Evolutionary conservation across 2,329 filamentous ascomycete genomes (phyloP).

Genomic region (Tolypocladium paradoxum): DNA sequence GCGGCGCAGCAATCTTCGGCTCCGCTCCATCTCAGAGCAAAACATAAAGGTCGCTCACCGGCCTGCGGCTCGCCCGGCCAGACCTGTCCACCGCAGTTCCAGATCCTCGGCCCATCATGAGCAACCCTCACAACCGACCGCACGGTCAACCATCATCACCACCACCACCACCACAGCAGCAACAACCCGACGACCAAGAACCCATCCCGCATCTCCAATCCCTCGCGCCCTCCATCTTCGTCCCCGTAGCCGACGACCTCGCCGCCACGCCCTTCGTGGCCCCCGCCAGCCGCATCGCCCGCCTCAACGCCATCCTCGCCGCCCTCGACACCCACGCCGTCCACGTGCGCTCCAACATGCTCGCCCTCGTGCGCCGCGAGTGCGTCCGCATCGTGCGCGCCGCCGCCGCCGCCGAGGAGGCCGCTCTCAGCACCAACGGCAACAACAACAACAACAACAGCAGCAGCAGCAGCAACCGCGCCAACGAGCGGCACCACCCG

Average conservation of each 20-base stretch:
- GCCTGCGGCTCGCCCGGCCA: not conserved
- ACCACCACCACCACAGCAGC: not conserved
- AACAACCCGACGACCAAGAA: not conserved
- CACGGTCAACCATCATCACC: not conserved
- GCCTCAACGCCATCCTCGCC: constrained; percentile 11
- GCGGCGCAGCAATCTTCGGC: too few species aligned
- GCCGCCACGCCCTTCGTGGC: constrained; percentile 6
- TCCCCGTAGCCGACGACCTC: constrained; percentile 17
- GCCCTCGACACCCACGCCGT: constrained; percentile 13
- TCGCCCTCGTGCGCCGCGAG: constrained; percentile 18
- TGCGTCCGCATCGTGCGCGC: constrained; percentile 18
- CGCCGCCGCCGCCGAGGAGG: constrained; percentile 9
- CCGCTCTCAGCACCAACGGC: not conserved
- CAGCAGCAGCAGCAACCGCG: not conserved
- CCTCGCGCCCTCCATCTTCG: constrained; percentile 22
- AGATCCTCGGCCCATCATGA: not conserved
- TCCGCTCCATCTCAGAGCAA: too few species aligned
- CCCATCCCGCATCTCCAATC: constrained; percentile 9
- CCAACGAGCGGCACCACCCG: not conserved
- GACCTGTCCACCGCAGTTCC: not conserved
- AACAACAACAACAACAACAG: not conserved
- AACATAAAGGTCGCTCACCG: too few species aligned
- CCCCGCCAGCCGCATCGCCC: constrained; percentile 6
- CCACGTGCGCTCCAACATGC: constrained; percentile 19
- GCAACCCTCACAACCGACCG: not conserved